Evolutionary conservation across 225 moss, liverwort and hornwort species (phyloP).

Genomic region (Marchantia polymorpha): DNA sequence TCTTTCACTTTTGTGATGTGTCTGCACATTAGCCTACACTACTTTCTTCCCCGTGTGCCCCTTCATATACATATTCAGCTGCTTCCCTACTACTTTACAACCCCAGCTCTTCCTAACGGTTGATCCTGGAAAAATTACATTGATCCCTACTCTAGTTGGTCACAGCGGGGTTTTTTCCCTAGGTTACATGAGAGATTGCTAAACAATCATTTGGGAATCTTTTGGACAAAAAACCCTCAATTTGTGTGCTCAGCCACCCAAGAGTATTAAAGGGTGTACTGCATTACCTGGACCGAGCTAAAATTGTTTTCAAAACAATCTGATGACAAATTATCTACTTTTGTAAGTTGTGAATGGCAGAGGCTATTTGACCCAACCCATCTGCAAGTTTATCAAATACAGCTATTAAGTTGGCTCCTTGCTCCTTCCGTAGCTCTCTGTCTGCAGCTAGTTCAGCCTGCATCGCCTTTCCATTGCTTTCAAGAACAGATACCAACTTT

Average conservation of each 20-base stretch:
- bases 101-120: constrained; percentile 22
- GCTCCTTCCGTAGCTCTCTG: constrained; percentile 42
- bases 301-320: constrained; percentile 15
- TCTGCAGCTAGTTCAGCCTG: constrained; percentile 50
- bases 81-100: constrained; percentile 34
- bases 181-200: constrained; percentile 27
- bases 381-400: constrained; percentile 45
- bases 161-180: constrained; percentile 22
- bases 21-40: constrained; percentile 15
- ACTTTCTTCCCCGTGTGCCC: constrained; percentile 16
- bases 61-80: constrained; percentile 20
- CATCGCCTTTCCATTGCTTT: constrained; percentile 47
- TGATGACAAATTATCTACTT: constrained; percentile 26
- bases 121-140: constrained; percentile 21
- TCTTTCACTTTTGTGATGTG: constrained; percentile 21
- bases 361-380: constrained; percentile 46
- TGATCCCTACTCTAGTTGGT: constrained; percentile 22
- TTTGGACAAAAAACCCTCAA: constrained; percentile 3
- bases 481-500: constrained; percentile 43
- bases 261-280: constrained; percentile 32
- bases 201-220: constrained; percentile 14
- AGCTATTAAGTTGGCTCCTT: constrained; percentile 47
- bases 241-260: constrained; percentile 35
- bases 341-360: constrained; percentile 44
- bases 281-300: constrained; percentile 24